Base-by-base conservation (phyloP, 345 rosid genomes). In the Carallia brachiata region DNA sequence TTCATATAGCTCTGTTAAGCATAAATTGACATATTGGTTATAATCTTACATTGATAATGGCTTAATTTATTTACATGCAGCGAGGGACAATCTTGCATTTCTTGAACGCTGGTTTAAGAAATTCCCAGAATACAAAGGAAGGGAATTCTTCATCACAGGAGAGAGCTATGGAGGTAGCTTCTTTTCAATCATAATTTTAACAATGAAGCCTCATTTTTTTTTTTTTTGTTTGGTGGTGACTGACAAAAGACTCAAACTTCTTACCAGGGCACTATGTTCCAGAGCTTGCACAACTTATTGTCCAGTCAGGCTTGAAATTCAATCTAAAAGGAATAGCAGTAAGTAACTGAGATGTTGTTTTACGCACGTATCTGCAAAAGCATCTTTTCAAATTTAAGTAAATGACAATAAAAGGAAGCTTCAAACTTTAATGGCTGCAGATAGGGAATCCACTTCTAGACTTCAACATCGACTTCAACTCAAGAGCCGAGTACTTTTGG, bases 281-380 rank as follows among this genome's bases (percentile, higher is more conserved):
- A 5, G 73, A 75, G 60, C 78, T 75, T 69, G 78, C 73, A 52
- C 65, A 48, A 2, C 68, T 63, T 6, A 75, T 75, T 32, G 55
- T 69, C 40, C 39, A 57, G n/a, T 63, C 73, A 37, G 59, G 52
- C 23, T 18, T 54, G 64, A 36, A 63, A 56, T 30, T 75, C 61
- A 68, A 75, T 61, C 70, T 69, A 7, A 75, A 75, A 37, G 78
- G 72, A 56, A 63, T 75, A 44, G 78, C 78, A 57, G 78, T 75
- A 27, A 63, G 78, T 75, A 40, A 32, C 23, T 27, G 60, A 55
- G 13, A 23, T 55, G 60, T 4, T 55, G 6, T 44, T 44, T 12
- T 44, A 27, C 6, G 32, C 7, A 19, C 23, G 31, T 55, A 30
- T 27, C 31, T 19, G 15, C 31, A 55, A 10, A 5, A 55, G 31